These are phyloP conservation scores for Maudiozyma barnettii DNA, from an alignment of 805 yeast genomes.

Conservation along the genomic window DNA sequence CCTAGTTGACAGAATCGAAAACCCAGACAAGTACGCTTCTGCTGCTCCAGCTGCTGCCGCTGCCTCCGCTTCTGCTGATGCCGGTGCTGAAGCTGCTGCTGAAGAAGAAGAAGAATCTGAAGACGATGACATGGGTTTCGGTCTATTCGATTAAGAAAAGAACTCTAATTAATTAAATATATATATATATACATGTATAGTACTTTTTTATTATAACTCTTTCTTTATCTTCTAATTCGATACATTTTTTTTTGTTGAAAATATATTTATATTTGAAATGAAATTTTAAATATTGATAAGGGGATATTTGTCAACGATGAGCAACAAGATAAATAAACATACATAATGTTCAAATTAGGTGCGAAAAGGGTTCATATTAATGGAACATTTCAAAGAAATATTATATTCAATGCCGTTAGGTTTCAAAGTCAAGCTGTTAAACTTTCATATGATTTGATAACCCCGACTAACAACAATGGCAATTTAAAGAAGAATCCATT, in stretches of 20 bases:
- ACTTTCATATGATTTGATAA: background rate
- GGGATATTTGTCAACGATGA: too few relatives aligned
- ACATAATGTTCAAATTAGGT: background rate
- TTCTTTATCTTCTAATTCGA: background rate
- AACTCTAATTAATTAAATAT: slow-evolving; percentile 22
- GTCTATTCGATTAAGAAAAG: slow-evolving; percentile 81
- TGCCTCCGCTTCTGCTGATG: slow-evolving; percentile 51
- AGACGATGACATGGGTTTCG: slow-evolving; percentile 94
- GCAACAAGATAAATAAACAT: background rate
- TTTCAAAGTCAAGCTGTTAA: background rate
- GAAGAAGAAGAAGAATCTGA: slow-evolving; percentile 51
- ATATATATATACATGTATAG: slow-evolving; percentile 32
- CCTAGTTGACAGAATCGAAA: slow-evolving; percentile 97
- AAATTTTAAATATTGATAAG: too few relatives aligned
- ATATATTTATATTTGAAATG: too few relatives aligned
- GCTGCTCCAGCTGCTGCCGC: slow-evolving; percentile 97
- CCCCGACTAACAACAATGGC: background rate
- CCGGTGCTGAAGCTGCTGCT: slow-evolving; percentile 64
- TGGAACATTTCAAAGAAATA: background rate
- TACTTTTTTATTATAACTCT: too few relatives aligned
- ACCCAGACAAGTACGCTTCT: slow-evolving; percentile 99
- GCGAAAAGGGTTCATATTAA: background rate
- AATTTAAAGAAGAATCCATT: slow-evolving; percentile 37
- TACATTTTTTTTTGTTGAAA: too few relatives aligned
- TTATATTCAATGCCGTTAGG: background rate